Percentiles rank a stretch among this genome's conserved stretches.
Evolutionary conservation across 2,329 filamentous ascomycete species (phyloP).

Genomic region (Alternaria ventricosa): DNA sequence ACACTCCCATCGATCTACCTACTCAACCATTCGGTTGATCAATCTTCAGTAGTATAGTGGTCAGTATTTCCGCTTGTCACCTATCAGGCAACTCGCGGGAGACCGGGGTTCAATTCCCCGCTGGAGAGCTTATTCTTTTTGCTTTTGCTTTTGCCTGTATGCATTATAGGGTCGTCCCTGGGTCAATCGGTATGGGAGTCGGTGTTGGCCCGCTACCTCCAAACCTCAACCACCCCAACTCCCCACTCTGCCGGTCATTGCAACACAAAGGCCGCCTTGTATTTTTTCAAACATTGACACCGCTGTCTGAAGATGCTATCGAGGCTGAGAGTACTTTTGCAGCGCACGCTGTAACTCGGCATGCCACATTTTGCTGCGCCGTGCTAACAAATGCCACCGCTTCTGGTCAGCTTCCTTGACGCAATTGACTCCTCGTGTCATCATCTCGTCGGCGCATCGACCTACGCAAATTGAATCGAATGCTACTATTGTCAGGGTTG

Average conservation of each 20-base stretch:
- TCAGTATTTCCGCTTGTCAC: constrained; percentile 23
- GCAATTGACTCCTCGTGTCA: not conserved
- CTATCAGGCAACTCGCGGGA: constrained; percentile 7
- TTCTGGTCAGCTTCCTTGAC: not conserved
- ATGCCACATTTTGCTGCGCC: not conserved
- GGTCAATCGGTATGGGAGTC: not conserved
- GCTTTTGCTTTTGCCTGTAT: not conserved
- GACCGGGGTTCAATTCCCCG: constrained; percentile 17
- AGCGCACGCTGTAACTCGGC: not conserved
- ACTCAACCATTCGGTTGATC: not conserved
- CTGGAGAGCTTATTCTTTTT: constrained; percentile 6
- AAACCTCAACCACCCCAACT: not conserved
- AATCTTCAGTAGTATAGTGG: constrained; percentile 21
- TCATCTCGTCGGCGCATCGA: not conserved
- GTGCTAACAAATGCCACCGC: not conserved
- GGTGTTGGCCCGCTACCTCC: not conserved
- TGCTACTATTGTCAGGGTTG: rapidly evolving
- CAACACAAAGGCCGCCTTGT: not conserved
- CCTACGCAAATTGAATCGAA: not conserved
- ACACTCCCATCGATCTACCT: not conserved
- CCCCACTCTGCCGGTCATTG: not conserved
- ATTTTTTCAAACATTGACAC: not conserved
- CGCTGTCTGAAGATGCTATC: not conserved
- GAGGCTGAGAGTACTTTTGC: not conserved
- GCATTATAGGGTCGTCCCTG: not conserved